Conservation (phyloP, 345 rosid genomes). For the Citrus glauca region DNA sequence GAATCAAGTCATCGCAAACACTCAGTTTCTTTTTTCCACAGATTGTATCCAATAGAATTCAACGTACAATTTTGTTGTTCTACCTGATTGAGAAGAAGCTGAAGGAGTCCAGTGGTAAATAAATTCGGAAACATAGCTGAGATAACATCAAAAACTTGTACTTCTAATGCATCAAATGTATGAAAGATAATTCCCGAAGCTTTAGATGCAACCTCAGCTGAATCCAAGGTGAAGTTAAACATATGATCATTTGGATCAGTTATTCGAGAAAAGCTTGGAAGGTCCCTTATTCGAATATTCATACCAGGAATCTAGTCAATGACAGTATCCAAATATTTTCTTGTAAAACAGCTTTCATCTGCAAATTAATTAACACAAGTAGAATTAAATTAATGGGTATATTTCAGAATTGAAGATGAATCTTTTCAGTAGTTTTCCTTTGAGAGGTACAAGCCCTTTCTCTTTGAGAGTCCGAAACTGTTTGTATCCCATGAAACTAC, state of each 20-base stretch:
- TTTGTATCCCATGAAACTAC: too few relatives aligned
- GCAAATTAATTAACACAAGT: neutral
- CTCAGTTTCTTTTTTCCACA: conserved; percentile 12
- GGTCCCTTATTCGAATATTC: neutral
- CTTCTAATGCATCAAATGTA: neutral
- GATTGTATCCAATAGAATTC: neutral
- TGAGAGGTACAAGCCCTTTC: neutral
- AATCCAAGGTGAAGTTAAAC: neutral
- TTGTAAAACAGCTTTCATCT: neutral
- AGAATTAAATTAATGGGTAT: neutral
- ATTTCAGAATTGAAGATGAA: neutral
- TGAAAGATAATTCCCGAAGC: neutral
- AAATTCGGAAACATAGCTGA: neutral
- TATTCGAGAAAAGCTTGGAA: neutral
- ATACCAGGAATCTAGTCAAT: neutral
- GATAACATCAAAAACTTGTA: neutral
- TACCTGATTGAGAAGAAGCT: neutral
- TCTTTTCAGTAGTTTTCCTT: neutral
- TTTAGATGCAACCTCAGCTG: neutral
- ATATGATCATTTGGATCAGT: neutral
- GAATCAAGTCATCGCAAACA: conserved; percentile 6
- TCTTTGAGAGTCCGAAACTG: neutral
- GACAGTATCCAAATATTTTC: neutral
- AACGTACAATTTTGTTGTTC: neutral
- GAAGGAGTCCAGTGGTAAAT: neutral